These are phyloP conservation scores for Umbelopsis sp. DNA, from an alignment of 192 early-diverging fungal genomes.

Conservation along the genomic window DNA sequence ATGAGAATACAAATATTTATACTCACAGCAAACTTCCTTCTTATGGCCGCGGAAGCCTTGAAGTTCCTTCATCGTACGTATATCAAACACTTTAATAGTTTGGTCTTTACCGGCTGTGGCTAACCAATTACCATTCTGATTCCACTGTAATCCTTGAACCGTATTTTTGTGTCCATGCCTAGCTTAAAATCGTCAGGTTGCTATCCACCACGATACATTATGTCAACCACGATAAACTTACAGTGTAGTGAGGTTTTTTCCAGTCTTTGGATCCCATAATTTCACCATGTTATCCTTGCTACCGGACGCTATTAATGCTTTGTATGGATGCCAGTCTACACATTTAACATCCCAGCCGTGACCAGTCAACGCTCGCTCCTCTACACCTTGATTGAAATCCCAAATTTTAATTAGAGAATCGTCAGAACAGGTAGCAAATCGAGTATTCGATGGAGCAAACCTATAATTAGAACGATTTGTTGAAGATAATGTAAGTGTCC, in stretches of 20 bases:
- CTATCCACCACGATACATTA: too few relatives aligned
- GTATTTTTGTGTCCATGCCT: slow-evolving; percentile 93
- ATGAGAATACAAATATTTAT: neutral
- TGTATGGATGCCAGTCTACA: slow-evolving; percentile 96
- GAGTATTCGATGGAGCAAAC: slow-evolving; percentile 90
- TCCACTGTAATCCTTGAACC: slow-evolving; percentile 89
- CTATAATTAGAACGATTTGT: slow-evolving; percentile 34
- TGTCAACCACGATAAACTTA: slow-evolving; percentile 33
- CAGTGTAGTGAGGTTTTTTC: slow-evolving; percentile 83
- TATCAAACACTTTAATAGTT: slow-evolving; percentile 91
- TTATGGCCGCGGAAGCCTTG: slow-evolving; percentile 84
- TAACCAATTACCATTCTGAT: slow-evolving; percentile 97
- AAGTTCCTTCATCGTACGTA: slow-evolving; percentile 90
- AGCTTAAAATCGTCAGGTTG: neutral
- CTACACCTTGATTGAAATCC: slow-evolving; percentile 84
- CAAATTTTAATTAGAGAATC: slow-evolving; percentile 96
- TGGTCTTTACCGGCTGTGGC: slow-evolving; percentile 89
- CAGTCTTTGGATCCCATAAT: slow-evolving; percentile 95
- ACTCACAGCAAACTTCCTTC: slow-evolving; percentile 84
- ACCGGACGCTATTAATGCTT: slow-evolving; percentile 91
- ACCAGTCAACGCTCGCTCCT: slow-evolving; percentile 79
- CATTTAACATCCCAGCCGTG: slow-evolving; percentile 98
- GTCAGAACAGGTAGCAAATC: slow-evolving; percentile 95
- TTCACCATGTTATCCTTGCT: slow-evolving; percentile 96
- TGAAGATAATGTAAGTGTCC: too few relatives aligned